A percentile compares a stretch with the other conserved stretches of the same genome.
Evolutionary conservation across 2,329 filamentous ascomycete genomes (phyloP).

Genomic region (Stagonosporopsis cucurbitacearum): DNA sequence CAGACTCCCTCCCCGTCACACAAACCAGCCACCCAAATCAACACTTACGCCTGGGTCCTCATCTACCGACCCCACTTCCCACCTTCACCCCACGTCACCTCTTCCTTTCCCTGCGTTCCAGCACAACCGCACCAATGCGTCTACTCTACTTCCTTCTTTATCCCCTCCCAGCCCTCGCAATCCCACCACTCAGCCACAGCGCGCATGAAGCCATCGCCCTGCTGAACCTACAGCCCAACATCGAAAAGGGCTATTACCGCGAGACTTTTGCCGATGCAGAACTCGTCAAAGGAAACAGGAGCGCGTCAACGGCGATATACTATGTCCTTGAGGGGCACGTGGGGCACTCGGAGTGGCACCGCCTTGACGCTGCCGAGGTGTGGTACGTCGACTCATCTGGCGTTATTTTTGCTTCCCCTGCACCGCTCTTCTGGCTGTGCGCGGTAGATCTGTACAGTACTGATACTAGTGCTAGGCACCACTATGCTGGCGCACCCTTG

Average conservation of each 20-base stretch:
- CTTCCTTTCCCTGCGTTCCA: no score
- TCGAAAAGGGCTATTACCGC: constrained; percentile 2
- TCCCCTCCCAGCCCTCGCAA: background rate
- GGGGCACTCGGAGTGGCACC: constrained; percentile 55
- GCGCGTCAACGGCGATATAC: constrained; percentile 59
- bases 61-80: no score
- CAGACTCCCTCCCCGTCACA: background rate
- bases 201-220: background rate
- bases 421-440: background rate
- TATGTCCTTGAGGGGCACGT: constrained; percentile 57
- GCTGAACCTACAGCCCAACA: background rate
- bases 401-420: no score
- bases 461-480: background rate
- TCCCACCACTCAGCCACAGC: background rate
- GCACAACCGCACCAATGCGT: background rate
- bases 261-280: background rate
- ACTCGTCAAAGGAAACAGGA: constrained; percentile 34
- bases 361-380: constrained; percentile 55
- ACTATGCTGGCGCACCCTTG: constrained; percentile 59
- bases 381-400: background rate
- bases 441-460: background rate
- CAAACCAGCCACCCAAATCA: background rate
- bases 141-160: background rate
- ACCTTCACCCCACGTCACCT: no score
- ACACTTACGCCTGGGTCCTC: background rate